Evolutionary conservation across 257 asterid species (phyloP).

Genomic region (Mentha longifolia): DNA sequence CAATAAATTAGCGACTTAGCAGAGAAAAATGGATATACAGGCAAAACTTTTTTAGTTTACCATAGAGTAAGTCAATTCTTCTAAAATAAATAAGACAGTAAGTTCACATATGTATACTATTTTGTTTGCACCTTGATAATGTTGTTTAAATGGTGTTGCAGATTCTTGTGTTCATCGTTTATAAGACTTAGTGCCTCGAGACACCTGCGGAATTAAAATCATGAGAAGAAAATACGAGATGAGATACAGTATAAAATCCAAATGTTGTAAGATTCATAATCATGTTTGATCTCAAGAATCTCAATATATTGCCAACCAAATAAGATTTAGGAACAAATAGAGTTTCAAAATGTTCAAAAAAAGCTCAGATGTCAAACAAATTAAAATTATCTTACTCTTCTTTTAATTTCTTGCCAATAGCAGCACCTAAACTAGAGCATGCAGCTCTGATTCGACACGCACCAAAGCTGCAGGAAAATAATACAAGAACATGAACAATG

Average conservation of each 20-base stretch:
- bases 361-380: not conserved
- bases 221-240: constrained; percentile 2
- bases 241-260: not conserved
- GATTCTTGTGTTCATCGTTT: constrained; percentile 26
- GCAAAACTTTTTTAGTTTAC: not conserved
- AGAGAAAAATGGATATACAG: not conserved
- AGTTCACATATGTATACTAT: not conserved
- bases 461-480: constrained; percentile 44
- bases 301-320: not conserved
- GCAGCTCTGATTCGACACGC: constrained; percentile 39
- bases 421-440: constrained; percentile 28
- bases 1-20: not conserved
- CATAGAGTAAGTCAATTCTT: too few relatives aligned
- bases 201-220: constrained; percentile 34
- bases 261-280: constrained; percentile 13
- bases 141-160: constrained; percentile 26
- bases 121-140: constrained; percentile 33
- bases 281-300: not conserved
- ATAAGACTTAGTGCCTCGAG: constrained; percentile 26
- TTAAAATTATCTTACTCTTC: constrained; percentile 37
- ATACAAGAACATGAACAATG: constrained; percentile 13
- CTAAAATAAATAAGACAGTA: not conserved
- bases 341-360: not conserved
- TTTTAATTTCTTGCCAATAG: constrained; percentile 33
- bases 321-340: not conserved